Evolutionary conservation across 1,284 basidiomycete species (phyloP), one percentile per base, ranked within the genome.

Genomic region (Sporisorium sorghi): DNA sequence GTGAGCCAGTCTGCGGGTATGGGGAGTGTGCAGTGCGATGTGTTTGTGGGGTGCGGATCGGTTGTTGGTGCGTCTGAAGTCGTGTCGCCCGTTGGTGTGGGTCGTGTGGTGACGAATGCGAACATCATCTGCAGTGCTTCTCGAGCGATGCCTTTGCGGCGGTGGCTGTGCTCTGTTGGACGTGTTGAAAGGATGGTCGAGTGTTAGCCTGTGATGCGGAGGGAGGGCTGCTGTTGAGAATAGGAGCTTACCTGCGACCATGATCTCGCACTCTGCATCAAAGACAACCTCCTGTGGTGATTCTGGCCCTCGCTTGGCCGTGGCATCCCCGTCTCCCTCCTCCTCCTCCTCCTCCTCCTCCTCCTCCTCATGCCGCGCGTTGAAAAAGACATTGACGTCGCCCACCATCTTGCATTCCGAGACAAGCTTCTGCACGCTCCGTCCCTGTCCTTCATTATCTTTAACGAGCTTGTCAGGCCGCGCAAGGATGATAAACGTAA

Each of bases 311-410:
- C 26, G 43, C 5, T 26, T 35, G 19, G 47, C 15, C 3, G 32
- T 19, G 14, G 40, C 17, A 17, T 15, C 46, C 15, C 40, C 43
- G 89, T 89, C 51, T 0, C 60, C 62, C 5, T 56, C 55, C 12
- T 70, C 58, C 21, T 15, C 46, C 15, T 46, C 43, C 89, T 89
- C 51, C 1, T 63, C 62, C 5, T 56, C 55, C 12, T 70, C 58
- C 19, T 68, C 67, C 8, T 79, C 73, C 19, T 70, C 57, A 24
- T 73, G 70, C 28, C 72, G 32, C 19, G 39, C 24, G 12, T 74
- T 67, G 58, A 97, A 86, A 84, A 97, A 97, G 28, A 97, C 85
- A 83, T 97, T 97, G 42, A 95, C 93, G 82, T 97, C 94, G 32
- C 95, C 95, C 15, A 93, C 87, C 94, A 97, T 95, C 11, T 87